phyloP scores from a whole-genome alignment of 1,284 basidiomycete species.

The Cerrena zonata region DNA sequence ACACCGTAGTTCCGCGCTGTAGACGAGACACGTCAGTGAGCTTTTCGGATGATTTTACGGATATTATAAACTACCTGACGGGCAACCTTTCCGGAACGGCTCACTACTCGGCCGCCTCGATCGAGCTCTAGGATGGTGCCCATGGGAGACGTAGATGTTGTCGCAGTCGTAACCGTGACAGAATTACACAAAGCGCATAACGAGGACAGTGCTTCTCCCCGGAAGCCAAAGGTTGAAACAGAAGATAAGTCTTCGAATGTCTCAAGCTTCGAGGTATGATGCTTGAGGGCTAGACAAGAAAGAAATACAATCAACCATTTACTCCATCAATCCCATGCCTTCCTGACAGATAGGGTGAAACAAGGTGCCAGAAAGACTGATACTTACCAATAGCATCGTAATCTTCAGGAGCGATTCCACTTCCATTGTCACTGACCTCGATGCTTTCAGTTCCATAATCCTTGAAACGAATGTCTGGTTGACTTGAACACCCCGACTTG shows the following conservation, averaged over 20 bases:
- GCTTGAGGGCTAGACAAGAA: constrained; percentile 77
- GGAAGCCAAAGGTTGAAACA: constrained; percentile 88
- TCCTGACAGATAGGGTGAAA: not conserved
- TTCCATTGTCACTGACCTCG: constrained; percentile 91
- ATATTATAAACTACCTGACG: constrained; percentile 70
- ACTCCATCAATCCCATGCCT: not conserved
- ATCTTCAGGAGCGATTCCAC: constrained; percentile 75
- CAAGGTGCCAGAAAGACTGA: not conserved
- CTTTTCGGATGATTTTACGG: no score
- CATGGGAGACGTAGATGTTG: constrained; percentile 64
- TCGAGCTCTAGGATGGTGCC: constrained; percentile 76
- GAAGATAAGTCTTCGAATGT: constrained; percentile 71
- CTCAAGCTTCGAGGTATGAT: constrained; percentile 89
- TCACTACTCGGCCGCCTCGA: constrained; percentile 51
- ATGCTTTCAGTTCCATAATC: constrained; percentile 82
- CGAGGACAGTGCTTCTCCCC: constrained; percentile 92
- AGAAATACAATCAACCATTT: no score
- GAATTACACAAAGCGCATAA: constrained; percentile 80
- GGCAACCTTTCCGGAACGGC: constrained; percentile 54
- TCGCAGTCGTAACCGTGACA: constrained; percentile 72
- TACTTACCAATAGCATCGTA: constrained; percentile 72
- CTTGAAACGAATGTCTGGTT: constrained; percentile 82
- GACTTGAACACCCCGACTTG: constrained; percentile 6
- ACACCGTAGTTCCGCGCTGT: constrained; percentile 85
- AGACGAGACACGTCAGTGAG: no score